Evolutionary conservation across 179 eudicot species (phyloP).

Genomic region (Gypsophila paniculata): DNA sequence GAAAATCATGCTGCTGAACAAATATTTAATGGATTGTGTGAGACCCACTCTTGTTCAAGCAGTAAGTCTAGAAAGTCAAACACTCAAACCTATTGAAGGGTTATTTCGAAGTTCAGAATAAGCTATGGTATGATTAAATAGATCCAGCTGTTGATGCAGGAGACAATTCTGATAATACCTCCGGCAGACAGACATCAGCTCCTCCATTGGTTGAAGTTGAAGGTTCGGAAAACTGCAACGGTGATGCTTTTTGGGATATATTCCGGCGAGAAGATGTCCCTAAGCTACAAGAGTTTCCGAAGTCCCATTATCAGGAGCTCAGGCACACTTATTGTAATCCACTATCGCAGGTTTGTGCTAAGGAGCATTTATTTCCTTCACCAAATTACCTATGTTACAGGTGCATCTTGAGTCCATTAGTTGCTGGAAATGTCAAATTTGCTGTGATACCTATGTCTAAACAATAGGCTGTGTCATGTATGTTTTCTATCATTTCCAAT

Average conservation of each 20-base stretch:
- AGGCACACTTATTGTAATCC: constrained; percentile 47
- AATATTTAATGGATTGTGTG: not conserved
- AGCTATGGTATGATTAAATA: not conserved
- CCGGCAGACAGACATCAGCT: constrained; percentile 6
- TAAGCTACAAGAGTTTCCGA: constrained; percentile 56
- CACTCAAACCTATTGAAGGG: not conserved
- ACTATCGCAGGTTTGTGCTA: constrained; percentile 40
- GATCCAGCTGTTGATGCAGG: not conserved
- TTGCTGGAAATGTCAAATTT: not conserved
- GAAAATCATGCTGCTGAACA: constrained; percentile 3
- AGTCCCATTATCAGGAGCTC: constrained; percentile 51
- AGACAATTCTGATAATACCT: not conserved
- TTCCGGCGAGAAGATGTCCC: constrained; percentile 66
- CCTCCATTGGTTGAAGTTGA: not conserved
- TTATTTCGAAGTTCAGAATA: not conserved
- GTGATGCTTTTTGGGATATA: constrained; percentile 76
- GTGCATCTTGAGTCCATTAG: not conserved
- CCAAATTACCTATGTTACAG: not conserved
- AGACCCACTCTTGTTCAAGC: not conserved
- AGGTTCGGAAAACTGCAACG: constrained; percentile 22
- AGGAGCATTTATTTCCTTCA: too few species aligned
- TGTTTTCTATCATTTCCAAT: not conserved
- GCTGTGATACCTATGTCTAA: not conserved
- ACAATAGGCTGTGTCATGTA: not conserved
- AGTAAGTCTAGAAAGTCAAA: not conserved